Conservation (phyloP, 1,284 basidiomycete species). For the Exobasidium cylindrosporum region DNA sequence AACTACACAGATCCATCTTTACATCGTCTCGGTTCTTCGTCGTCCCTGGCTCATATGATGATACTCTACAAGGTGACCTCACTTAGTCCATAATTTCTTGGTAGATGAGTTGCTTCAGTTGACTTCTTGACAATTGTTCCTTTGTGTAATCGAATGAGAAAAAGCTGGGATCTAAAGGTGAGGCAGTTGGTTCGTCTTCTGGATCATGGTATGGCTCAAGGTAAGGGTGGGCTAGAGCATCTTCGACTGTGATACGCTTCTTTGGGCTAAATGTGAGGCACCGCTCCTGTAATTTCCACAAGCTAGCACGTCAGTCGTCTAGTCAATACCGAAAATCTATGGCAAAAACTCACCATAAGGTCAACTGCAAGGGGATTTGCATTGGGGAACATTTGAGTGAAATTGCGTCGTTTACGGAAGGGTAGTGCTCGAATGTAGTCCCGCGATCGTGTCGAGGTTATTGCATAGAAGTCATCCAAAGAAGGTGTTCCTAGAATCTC, state of each 20-base stretch:
- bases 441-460: constrained; percentile 74
- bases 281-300: constrained; percentile 65
- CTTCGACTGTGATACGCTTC: constrained; percentile 53
- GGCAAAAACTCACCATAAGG: constrained; percentile 68
- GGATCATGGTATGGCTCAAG: constrained; percentile 54
- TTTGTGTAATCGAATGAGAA: constrained; percentile 53
- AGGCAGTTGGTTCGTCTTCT: constrained; percentile 50
- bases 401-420: constrained; percentile 80
- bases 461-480: constrained; percentile 65
- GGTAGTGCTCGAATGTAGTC: constrained; percentile 91
- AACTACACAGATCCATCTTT: too few species aligned
- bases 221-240: constrained; percentile 52
- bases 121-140: constrained; percentile 58
- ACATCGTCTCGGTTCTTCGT: not conserved
- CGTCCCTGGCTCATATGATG: not conserved
- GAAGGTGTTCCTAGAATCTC: constrained; percentile 64
- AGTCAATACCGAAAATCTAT: not conserved
- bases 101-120: constrained; percentile 50
- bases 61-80: too few species aligned
- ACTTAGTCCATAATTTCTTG: constrained; percentile 24
- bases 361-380: constrained; percentile 85
- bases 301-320: not conserved
- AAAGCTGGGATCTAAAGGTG: constrained; percentile 50
- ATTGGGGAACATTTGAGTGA: constrained; percentile 71
- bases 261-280: constrained; percentile 67